phyloP scores from a whole-genome alignment of 768 basidiomycete genomes.

The Mycena galopus region DNA sequence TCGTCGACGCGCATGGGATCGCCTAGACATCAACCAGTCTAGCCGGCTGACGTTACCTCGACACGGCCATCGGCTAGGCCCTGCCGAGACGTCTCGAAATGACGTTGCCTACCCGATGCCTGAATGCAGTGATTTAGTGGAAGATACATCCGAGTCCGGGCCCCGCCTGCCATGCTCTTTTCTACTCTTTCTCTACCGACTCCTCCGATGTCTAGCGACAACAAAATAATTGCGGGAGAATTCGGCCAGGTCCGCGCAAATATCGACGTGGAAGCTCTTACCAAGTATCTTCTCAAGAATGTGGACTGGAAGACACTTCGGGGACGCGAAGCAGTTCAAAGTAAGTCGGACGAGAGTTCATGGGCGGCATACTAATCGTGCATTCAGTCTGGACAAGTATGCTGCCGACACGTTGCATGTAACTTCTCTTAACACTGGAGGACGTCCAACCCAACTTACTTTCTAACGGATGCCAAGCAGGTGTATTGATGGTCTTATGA shows the following conservation, averaged over 20 bases:
- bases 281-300: conserved; percentile 71
- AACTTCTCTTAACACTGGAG: not conserved
- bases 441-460: conserved; percentile 97
- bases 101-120: too few relatives aligned
- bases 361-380: not conserved
- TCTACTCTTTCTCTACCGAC: not conserved
- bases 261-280: conserved; percentile 75
- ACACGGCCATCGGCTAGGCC: too few relatives aligned
- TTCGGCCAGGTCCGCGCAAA: conserved; percentile 79
- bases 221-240: conserved; percentile 80
- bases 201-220: conserved; percentile 43
- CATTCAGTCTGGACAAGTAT: conserved; percentile 87
- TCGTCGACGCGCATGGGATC: too few relatives aligned
- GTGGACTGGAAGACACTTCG: conserved; percentile 68
- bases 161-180: too few relatives aligned
- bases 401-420: conserved; percentile 30
- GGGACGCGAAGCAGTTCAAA: conserved; percentile 85
- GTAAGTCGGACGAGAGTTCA: not conserved
- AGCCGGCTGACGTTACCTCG: too few relatives aligned
- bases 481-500: conserved; percentile 40
- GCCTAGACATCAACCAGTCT: too few relatives aligned
- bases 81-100: too few relatives aligned
- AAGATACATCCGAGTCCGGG: too few relatives aligned
- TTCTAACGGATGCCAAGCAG: conserved; percentile 83
- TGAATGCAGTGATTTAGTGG: too few relatives aligned